These are phyloP conservation scores for Bipolaris zeicola DNA, from an alignment of 2,329 filamentous ascomycete species.

Conservation along the genomic window DNA sequence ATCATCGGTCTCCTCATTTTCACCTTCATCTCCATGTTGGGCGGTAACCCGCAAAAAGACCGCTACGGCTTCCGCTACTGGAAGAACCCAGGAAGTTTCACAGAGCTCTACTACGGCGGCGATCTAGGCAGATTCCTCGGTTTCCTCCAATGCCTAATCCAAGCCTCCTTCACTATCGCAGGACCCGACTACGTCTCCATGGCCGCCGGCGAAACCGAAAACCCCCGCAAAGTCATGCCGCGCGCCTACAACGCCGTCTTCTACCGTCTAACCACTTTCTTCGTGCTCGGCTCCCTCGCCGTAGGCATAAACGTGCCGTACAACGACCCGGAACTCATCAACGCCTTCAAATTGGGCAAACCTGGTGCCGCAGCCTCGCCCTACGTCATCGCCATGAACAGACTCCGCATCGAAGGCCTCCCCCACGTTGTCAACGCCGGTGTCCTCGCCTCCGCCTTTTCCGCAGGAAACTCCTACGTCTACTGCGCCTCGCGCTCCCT, in stretches of 20 bases:
- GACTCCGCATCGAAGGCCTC: constrained; percentile 60
- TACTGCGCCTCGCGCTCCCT: constrained; percentile 61
- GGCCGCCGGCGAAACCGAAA: constrained; percentile 56
- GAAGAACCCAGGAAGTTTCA: constrained; percentile 71
- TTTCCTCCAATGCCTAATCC: constrained; percentile 75
- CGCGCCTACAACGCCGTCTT: constrained; percentile 79
- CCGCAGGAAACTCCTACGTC: constrained; percentile 61
- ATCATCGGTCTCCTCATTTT: constrained; percentile 55
- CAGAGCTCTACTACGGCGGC: constrained; percentile 67
- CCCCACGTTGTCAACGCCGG: constrained; percentile 66
- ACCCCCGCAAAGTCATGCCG: constrained; percentile 62
- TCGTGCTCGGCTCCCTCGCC: constrained; percentile 74
- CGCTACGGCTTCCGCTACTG: constrained; percentile 56
- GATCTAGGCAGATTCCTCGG: constrained; percentile 74
- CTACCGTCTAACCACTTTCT: constrained; percentile 76
- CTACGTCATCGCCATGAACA: constrained; percentile 66
- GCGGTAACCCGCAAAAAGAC: constrained; percentile 72
- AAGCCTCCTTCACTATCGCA: constrained; percentile 56
- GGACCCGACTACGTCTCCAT: constrained; percentile 58
- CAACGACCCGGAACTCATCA: constrained; percentile 66
- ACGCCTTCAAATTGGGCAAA: constrained; percentile 63
- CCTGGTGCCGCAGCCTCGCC: constrained; percentile 71
- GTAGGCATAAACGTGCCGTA: constrained; percentile 72
- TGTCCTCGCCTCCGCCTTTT: constrained; percentile 60
- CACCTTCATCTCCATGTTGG: constrained; percentile 83